Percentiles rank a stretch among this genome's conserved stretches.
Evolutionary conservation across 495 filamentous ascomycete species (phyloP).

Genomic region (Barbatosphaeria neglecta): DNA sequence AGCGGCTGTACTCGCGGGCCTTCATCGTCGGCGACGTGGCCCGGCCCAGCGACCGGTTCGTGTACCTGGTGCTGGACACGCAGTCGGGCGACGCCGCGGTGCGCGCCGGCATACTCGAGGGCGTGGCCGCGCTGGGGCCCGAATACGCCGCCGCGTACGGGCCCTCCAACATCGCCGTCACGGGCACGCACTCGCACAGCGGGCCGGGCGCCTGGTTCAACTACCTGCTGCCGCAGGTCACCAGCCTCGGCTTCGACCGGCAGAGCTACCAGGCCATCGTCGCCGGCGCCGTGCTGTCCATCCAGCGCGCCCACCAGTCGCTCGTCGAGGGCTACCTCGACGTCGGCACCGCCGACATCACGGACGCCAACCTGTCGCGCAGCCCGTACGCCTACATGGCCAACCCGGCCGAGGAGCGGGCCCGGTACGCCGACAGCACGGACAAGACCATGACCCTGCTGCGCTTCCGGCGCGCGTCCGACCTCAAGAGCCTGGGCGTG

Average conservation of each 20-base stretch:
- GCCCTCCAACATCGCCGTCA: conserved; percentile 73
- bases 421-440: conserved; percentile 54
- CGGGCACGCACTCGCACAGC: conserved; percentile 86
- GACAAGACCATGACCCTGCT: conserved; percentile 84
- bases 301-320: conserved; percentile 71
- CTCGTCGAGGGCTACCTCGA: conserved; percentile 44
- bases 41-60: conserved; percentile 60
- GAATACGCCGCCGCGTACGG: conserved; percentile 48
- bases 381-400: conserved; percentile 81
- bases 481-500: conserved; percentile 59
- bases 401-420: conserved; percentile 73
- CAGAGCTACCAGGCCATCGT: conserved; percentile 88
- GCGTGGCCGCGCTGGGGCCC: conserved; percentile 45
- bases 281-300: conserved; percentile 71
- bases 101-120: conserved; percentile 71
- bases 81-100: conserved; percentile 82
- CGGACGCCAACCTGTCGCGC: conserved; percentile 74
- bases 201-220: conserved; percentile 93
- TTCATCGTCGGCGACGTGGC: conserved; percentile 75
- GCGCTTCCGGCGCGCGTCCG: conserved; percentile 53
- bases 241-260: conserved; percentile 71
- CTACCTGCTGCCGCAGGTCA: conserved; percentile 89
- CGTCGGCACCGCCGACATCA: conserved; percentile 32
- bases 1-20: conserved; percentile 75
- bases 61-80: conserved; percentile 78